Conservation (phyloP, 192 early-diverging fungal genomes). For the Allomyces arbusculus region DNA sequence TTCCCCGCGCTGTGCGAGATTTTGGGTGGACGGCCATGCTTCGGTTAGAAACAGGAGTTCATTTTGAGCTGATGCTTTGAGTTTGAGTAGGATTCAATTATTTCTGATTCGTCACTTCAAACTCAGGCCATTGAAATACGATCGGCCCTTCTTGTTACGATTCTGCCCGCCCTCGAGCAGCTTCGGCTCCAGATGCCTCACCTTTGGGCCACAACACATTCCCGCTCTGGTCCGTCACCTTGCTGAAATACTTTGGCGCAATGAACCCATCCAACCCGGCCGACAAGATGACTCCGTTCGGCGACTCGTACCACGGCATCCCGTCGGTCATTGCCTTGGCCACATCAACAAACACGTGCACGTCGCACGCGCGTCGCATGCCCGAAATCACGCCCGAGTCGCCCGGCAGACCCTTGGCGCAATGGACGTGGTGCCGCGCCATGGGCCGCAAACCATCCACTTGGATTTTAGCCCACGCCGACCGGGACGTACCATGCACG, state of each 20-base stretch:
- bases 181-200: too few species aligned
- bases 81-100: too few species aligned
- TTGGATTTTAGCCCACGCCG: neutral
- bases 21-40: too few species aligned
- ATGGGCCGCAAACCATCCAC: neutral
- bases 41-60: too few species aligned
- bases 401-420: neutral
- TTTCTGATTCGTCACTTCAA: too few species aligned
- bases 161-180: too few species aligned
- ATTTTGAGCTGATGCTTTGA: too few species aligned
- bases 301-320: neutral
- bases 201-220: neutral
- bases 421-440: constrained; percentile 2
- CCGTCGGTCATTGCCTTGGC: neutral
- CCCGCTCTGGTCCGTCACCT: neutral
- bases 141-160: too few species aligned
- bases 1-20: too few species aligned
- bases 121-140: too few species aligned
- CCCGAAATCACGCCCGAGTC: constrained; percentile 1
- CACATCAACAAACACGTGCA: neutral
- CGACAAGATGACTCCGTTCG: constrained; percentile 1
- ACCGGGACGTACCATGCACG: neutral
- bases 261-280: neutral
- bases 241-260: neutral
- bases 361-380: constrained; percentile 1